Conservation (phyloP, 495 filamentous ascomycete genomes). For the Xylaria palmicola region DNA sequence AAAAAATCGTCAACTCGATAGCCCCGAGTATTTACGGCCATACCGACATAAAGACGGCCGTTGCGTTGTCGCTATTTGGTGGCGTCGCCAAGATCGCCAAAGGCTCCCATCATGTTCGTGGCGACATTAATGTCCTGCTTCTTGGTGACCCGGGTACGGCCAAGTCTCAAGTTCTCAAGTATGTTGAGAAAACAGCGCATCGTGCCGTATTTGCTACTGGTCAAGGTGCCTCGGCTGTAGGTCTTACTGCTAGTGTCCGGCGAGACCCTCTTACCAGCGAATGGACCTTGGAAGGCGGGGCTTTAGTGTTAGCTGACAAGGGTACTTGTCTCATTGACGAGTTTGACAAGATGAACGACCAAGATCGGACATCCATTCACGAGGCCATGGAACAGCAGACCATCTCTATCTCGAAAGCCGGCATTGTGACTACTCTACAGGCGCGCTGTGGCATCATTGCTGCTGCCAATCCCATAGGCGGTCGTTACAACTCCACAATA, state of each 20-base stretch:
- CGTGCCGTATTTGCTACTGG: conserved; percentile 97
- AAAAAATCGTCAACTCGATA: conserved; percentile 92
- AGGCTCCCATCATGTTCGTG: conserved; percentile 86
- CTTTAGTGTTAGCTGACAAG: conserved; percentile 90
- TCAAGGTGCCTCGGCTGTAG: conserved; percentile 94
- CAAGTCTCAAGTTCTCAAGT: conserved; percentile 98
- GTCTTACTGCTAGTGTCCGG: conserved; percentile 95
- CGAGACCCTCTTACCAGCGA: conserved; percentile 94
- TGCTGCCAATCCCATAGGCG: conserved; percentile 94
- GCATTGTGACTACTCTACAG: conserved; percentile 96
- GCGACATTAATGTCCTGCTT: conserved; percentile 97
- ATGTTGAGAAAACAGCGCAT: conserved; percentile 96
- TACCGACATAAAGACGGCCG: conserved; percentile 94
- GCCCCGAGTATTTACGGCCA: conserved; percentile 98
- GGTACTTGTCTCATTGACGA: conserved; percentile 98
- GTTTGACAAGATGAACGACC: conserved; percentile 99
- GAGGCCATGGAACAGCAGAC: conserved; percentile 99
- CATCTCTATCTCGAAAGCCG: conserved; percentile 99
- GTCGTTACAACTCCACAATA: conserved; percentile 94
- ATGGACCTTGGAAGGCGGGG: conserved; percentile 98
- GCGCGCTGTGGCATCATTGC: conserved; percentile 97
- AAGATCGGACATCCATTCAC: conserved; percentile 96
- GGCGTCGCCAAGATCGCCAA: conserved; percentile 88
- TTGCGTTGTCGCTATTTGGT: conserved; percentile 91
- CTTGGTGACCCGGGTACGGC: conserved; percentile 98